Evolutionary conservation across 108 stramenopile species (phyloP).

Genomic region (Conticribra guillardii): DNA sequence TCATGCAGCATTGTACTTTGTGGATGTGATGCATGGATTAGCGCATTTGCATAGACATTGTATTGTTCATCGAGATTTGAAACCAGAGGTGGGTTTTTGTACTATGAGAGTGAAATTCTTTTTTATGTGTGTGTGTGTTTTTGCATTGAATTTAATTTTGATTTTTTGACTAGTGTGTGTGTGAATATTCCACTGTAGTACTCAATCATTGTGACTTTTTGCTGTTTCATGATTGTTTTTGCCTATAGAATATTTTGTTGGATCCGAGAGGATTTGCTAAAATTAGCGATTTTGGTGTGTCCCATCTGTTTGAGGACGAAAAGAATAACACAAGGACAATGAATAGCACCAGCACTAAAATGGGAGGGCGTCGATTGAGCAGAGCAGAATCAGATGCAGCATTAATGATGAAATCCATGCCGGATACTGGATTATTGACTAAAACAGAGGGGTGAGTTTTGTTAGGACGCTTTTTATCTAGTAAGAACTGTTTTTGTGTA

Average conservation of each 20-base stretch:
- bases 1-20: constrained; percentile 70
- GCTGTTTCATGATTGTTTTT: background rate
- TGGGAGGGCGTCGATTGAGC: constrained; percentile 2
- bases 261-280: constrained; percentile 72
- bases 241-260: constrained; percentile 31
- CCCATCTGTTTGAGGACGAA: constrained; percentile 82
- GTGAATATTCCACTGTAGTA: background rate
- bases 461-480: background rate
- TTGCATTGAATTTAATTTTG: background rate
- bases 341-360: background rate
- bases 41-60: constrained; percentile 82
- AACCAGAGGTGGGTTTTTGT: constrained; percentile 62
- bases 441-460: constrained; percentile 68
- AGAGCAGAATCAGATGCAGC: constrained; percentile 42
- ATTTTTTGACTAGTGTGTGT: background rate
- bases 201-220: background rate
- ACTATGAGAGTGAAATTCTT: constrained; percentile 3
- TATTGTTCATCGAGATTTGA: constrained; percentile 79
- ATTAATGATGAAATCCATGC: constrained; percentile 58
- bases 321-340: constrained; percentile 14
- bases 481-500: too few relatives aligned
- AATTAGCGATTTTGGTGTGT: constrained; percentile 88
- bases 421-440: constrained; percentile 57
- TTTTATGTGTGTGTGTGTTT: background rate
- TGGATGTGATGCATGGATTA: constrained; percentile 81